These are phyloP conservation scores for Haplosporangium gracile DNA, from an alignment of 192 early-diverging fungal species.

Conservation along the genomic window DNA sequence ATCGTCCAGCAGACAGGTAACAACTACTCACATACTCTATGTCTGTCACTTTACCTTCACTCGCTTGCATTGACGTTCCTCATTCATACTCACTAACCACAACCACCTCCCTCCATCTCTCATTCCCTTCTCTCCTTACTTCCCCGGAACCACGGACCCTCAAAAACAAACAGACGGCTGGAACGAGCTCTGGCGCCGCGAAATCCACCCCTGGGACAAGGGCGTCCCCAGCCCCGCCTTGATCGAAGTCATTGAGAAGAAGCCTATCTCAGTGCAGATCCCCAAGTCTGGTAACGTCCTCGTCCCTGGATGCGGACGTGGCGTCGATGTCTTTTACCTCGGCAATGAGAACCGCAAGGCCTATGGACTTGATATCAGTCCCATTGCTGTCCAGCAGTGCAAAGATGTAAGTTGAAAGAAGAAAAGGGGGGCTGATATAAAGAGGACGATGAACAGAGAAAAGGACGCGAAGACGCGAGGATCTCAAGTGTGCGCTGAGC, in stretches of 20 bases:
- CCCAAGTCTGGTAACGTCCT: slow-evolving; percentile 63
- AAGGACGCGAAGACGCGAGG: not conserved
- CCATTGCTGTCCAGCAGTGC: slow-evolving; percentile 71
- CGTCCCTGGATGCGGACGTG: slow-evolving; percentile 75
- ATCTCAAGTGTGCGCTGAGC: not conserved
- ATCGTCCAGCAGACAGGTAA: slow-evolving; percentile 35
- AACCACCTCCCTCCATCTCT: not conserved
- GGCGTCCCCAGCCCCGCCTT: slow-evolving; percentile 62
- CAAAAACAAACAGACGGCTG: slow-evolving; percentile 36
- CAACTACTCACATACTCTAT: not conserved
- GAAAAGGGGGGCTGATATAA: too few species aligned
- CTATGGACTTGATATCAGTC: slow-evolving; percentile 78
- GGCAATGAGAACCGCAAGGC: slow-evolving; percentile 71
- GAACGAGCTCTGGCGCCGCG: slow-evolving; percentile 59
- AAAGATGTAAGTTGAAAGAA: slow-evolving; percentile 31
- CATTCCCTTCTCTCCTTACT: not conserved
- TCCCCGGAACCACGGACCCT: not conserved
- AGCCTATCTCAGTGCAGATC: slow-evolving; percentile 52
- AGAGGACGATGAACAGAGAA: too few species aligned
- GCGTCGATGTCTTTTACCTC: slow-evolving; percentile 84
- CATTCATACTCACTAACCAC: not conserved
- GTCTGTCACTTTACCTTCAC: too few species aligned
- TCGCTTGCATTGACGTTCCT: not conserved
- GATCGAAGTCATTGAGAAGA: slow-evolving; percentile 61
- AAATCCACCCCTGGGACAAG: slow-evolving; percentile 65